Conservation (phyloP, 495 filamentous ascomycete species). For the Tuber melanosporum region DNA sequence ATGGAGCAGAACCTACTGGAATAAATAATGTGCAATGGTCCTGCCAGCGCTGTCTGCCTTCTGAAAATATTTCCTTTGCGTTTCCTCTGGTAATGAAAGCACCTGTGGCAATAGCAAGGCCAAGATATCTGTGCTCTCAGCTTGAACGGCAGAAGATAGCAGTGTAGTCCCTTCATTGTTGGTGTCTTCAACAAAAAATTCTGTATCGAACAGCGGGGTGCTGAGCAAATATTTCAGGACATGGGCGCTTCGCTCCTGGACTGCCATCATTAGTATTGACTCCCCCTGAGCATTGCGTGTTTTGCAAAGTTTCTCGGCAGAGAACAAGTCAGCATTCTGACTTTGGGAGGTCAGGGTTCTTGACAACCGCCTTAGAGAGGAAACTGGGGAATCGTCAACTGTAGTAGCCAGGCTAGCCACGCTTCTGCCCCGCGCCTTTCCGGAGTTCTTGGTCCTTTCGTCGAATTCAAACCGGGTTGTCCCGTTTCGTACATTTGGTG, state of each 20-base stretch:
- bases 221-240: slow-evolving; percentile 71
- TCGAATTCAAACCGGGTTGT: slow-evolving; percentile 36
- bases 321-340: slow-evolving; percentile 37
- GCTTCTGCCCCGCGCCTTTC: slow-evolving; percentile 29
- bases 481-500: slow-evolving; percentile 28
- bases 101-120: slow-evolving; percentile 67
- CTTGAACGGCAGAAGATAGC: slow-evolving; percentile 87
- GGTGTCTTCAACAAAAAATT: slow-evolving; percentile 73
- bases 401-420: slow-evolving; percentile 35
- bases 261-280: slow-evolving; percentile 92
- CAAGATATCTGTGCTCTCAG: slow-evolving; percentile 66
- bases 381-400: slow-evolving; percentile 29
- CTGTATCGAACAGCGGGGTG: slow-evolving; percentile 48
- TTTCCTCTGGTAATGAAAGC: slow-evolving; percentile 49
- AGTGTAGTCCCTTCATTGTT: slow-evolving; percentile 86
- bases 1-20: slow-evolving; percentile 50
- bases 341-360: slow-evolving; percentile 38
- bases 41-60: slow-evolving; percentile 77
- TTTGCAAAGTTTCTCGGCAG: slow-evolving; percentile 37
- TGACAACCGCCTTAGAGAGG: slow-evolving; percentile 25
- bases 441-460: slow-evolving; percentile 20
- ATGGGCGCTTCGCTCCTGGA: slow-evolving; percentile 65
- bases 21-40: slow-evolving; percentile 91
- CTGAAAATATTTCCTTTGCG: slow-evolving; percentile 57
- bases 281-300: slow-evolving; percentile 53